Evolutionary conservation across 2,329 filamentous ascomycete species (phyloP).

Genomic region (Scedosporium dehoogii): DNA sequence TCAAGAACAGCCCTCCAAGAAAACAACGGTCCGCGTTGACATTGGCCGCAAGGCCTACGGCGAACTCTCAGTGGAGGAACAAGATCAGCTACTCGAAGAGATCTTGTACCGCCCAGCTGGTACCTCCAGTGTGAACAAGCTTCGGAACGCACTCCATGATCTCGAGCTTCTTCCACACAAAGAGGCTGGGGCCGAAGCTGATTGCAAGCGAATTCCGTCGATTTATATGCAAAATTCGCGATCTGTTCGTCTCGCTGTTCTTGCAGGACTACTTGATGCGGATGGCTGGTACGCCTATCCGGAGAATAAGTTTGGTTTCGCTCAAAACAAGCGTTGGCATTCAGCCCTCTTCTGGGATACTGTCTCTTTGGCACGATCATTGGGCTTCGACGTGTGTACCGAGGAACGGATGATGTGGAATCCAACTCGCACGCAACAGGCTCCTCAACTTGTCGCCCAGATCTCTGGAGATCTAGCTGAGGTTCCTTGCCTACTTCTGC

Average conservation of each 20-base stretch:
- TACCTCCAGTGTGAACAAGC: neutral
- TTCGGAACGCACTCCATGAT: neutral
- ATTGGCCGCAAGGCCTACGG: neutral
- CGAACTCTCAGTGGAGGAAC: neutral
- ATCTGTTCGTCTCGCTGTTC: constrained; percentile 1
- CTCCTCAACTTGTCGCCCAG: neutral
- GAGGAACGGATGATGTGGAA: neutral
- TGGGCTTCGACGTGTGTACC: constrained; percentile 3
- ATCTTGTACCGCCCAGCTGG: neutral
- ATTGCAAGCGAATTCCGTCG: neutral
- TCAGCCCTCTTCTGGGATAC: constrained; percentile 2
- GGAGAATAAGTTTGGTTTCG: constrained; percentile 2
- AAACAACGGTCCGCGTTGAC: neutral
- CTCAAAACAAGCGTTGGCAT: neutral
- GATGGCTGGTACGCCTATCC: constrained; percentile 1
- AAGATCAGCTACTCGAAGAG: neutral
- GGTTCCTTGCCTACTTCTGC: neutral
- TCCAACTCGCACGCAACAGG: neutral
- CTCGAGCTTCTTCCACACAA: neutral
- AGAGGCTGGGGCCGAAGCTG: neutral
- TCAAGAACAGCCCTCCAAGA: neutral
- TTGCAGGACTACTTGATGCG: constrained; percentile 1
- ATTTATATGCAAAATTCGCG: constrained; percentile 4
- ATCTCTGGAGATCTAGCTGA: neutral
- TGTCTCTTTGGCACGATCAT: constrained; percentile 1